Evolutionary conservation across 441 rosid species (phyloP).

Genomic region (Gossypium davidsonii): DNA sequence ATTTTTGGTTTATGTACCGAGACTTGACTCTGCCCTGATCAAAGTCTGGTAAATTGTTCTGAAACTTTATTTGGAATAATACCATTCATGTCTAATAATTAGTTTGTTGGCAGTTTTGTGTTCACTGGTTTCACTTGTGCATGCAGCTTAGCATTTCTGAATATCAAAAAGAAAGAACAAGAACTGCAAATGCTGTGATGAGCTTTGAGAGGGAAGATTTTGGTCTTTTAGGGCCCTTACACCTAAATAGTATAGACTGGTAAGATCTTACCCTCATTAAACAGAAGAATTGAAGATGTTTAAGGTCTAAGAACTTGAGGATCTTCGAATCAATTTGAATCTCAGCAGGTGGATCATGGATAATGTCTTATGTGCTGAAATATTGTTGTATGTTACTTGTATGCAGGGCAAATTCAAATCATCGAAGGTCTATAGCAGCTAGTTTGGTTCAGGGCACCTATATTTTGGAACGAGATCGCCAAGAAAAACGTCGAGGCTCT

Average conservation of each 20-base stretch:
- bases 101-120: too few species aligned
- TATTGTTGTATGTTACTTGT: background rate
- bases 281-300: background rate
- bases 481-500: constrained; percentile 55
- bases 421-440: constrained; percentile 69
- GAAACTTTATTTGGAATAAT: background rate
- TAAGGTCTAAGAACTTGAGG: constrained; percentile 1
- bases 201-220: constrained; percentile 39
- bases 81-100: background rate
- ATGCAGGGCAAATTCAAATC: constrained; percentile 61
- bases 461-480: constrained; percentile 83
- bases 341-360: background rate
- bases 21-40: background rate
- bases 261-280: constrained; percentile 19
- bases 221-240: constrained; percentile 39
- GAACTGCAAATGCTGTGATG: constrained; percentile 11
- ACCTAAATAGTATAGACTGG: constrained; percentile 65
- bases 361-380: background rate
- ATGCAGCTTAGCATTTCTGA: background rate
- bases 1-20: background rate
- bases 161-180: background rate
- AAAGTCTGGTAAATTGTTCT: background rate
- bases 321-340: background rate
- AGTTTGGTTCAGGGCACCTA: constrained; percentile 79
- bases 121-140: background rate